Conservation (phyloP, 495 filamentous ascomycete genomes). For the Xylaria flabelliformis region DNA sequence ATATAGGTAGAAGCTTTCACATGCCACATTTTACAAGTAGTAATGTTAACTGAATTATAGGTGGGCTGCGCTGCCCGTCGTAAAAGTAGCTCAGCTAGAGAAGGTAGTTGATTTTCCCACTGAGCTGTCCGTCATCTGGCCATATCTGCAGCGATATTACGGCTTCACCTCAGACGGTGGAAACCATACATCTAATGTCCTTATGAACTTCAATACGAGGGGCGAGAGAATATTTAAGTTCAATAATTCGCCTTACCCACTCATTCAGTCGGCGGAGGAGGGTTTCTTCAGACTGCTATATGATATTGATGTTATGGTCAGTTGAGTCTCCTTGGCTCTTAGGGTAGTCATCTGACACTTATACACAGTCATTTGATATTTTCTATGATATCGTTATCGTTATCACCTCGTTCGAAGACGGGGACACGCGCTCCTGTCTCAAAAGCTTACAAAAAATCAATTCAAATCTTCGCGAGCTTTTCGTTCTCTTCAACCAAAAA, state of each 20-base stretch:
- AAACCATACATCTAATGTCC: conserved; percentile 39
- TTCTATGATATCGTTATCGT: neutral
- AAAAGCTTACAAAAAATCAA: neutral
- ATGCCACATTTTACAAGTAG: neutral
- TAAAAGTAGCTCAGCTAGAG: conserved; percentile 50
- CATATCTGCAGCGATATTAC: conserved; percentile 45
- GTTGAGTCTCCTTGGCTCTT: neutral
- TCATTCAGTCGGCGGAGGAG: neutral
- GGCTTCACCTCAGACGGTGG: conserved; percentile 45
- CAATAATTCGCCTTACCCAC: neutral
- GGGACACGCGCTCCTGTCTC: neutral
- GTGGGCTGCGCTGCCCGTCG: conserved; percentile 51
- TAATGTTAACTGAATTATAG: neutral
- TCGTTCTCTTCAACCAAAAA: neutral
- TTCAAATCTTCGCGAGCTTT: neutral
- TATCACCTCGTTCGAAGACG: neutral
- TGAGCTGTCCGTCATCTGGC: conserved; percentile 47
- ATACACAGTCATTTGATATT: neutral
- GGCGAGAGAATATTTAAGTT: neutral
- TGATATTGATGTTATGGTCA: conserved; percentile 3
- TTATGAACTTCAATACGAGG: conserved; percentile 22
- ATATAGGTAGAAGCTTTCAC: conserved; percentile 38
- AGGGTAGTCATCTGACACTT: neutral
- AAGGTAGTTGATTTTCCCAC: conserved; percentile 43
- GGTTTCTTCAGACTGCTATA: conserved; percentile 3